Conservation (phyloP, 257 asterid genomes). For the Sherardia arvensis region DNA sequence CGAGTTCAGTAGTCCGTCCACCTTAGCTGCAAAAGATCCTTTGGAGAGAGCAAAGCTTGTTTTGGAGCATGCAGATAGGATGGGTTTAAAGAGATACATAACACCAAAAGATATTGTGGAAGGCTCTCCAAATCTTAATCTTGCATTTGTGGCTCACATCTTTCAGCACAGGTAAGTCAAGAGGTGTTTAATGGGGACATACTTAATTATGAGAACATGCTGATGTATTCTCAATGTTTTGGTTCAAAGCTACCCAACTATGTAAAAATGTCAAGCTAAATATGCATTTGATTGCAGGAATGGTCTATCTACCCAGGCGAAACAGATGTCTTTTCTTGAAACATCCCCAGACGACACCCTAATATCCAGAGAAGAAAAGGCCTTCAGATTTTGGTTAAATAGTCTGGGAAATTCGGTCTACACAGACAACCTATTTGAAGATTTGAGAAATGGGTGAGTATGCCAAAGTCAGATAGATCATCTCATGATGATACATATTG, state of each 20-base stretch:
- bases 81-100: conserved; percentile 95
- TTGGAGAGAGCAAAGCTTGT: conserved; percentile 87
- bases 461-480: not conserved
- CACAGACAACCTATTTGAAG: conserved; percentile 93
- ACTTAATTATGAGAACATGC: not conserved
- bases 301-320: conserved; percentile 78
- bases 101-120: conserved; percentile 95
- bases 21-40: conserved; percentile 48
- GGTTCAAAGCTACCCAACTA: not conserved
- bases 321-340: conserved; percentile 77
- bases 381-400: conserved; percentile 89
- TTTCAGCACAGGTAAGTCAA: conserved; percentile 82
- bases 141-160: conserved; percentile 95
- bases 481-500: not conserved
- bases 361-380: conserved; percentile 82
- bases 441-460: conserved; percentile 87
- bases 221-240: not conserved
- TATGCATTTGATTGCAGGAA: conserved; percentile 38
- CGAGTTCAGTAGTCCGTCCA: conserved; percentile 67
- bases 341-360: conserved; percentile 71
- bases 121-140: conserved; percentile 95
- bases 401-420: conserved; percentile 73
- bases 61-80: conserved; percentile 94
- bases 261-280: conserved; percentile 5
- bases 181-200: not conserved